phyloP scores from a whole-genome alignment of 257 asterid species.

The Henckelia pumila region DNA sequence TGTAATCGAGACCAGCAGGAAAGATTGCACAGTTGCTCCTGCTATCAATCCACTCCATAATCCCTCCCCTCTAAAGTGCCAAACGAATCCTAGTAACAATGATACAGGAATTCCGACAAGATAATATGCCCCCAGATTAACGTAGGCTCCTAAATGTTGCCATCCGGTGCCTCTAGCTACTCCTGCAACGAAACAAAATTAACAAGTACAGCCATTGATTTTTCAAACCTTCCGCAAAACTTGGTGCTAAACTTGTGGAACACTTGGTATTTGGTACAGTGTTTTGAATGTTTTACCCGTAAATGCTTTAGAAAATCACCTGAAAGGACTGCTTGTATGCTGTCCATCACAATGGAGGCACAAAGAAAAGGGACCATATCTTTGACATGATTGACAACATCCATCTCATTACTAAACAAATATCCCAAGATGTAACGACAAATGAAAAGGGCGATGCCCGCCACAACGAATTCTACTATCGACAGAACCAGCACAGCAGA shows the following conservation, averaged over 20 bases:
- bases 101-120: constrained; percentile 72
- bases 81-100: constrained; percentile 62
- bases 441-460: constrained; percentile 35
- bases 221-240: background rate
- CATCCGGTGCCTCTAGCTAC: constrained; percentile 90
- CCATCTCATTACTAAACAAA: constrained; percentile 52
- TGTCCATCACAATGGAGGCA: constrained; percentile 51
- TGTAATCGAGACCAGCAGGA: constrained; percentile 48
- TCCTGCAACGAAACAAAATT: constrained; percentile 34
- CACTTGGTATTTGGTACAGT: too few relatives aligned
- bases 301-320: constrained; percentile 29
- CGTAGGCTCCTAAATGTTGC: constrained; percentile 85
- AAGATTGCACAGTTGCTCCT: constrained; percentile 57
- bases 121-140: constrained; percentile 74
- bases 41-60: constrained; percentile 76
- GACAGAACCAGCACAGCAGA: constrained; percentile 41
- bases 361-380: constrained; percentile 65
- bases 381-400: constrained; percentile 50
- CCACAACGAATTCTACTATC: constrained; percentile 43
- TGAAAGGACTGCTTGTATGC: constrained; percentile 61
- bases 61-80: constrained; percentile 57
- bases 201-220: background rate
- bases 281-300: too few relatives aligned
- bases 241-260: background rate
- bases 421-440: constrained; percentile 52